Evolutionary conservation across 2,329 filamentous ascomycete species (phyloP).

Genomic region (Claviceps quebecensis): DNA sequence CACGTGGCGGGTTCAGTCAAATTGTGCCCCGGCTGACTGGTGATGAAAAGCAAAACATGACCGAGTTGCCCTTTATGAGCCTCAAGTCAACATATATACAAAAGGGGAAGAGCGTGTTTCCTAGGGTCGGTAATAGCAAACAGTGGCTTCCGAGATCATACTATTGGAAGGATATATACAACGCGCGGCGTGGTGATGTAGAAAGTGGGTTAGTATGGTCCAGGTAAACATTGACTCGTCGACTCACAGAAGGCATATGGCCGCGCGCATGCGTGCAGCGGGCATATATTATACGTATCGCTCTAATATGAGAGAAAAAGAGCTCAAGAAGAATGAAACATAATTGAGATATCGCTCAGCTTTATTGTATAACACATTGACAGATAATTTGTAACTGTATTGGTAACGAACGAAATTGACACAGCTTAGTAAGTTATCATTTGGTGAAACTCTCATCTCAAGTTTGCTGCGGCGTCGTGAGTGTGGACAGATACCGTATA

Average conservation of each 20-base stretch:
- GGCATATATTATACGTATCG: no score
- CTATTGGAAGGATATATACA: conserved; percentile 5
- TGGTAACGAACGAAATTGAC: no score
- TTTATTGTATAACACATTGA: no score
- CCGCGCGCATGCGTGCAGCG: no score
- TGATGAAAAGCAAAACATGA: conserved; percentile 2
- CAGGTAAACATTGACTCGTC: not conserved
- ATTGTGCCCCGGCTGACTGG: conserved; percentile 1
- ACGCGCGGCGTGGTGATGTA: conserved; percentile 4
- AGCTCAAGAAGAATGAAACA: no score
- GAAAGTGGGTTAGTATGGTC: conserved; percentile 1
- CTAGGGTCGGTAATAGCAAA: not conserved
- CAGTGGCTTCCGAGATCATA: conserved; percentile 5
- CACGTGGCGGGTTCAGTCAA: not conserved
- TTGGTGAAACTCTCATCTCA: no score
- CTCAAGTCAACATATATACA: conserved; percentile 5
- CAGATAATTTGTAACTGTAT: no score
- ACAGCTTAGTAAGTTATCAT: no score
- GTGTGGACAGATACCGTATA: no score
- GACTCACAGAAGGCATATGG: not conserved
- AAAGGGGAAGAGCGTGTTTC: not conserved
- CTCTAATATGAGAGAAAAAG: no score
- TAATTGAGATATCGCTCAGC: no score
- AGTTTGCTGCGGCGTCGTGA: no score
- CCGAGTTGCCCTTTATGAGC: conserved; percentile 2